Evolutionary conservation across 352 stramenopile genomes (phyloP).

Genomic region (Sclerospora graminicola): DNA sequence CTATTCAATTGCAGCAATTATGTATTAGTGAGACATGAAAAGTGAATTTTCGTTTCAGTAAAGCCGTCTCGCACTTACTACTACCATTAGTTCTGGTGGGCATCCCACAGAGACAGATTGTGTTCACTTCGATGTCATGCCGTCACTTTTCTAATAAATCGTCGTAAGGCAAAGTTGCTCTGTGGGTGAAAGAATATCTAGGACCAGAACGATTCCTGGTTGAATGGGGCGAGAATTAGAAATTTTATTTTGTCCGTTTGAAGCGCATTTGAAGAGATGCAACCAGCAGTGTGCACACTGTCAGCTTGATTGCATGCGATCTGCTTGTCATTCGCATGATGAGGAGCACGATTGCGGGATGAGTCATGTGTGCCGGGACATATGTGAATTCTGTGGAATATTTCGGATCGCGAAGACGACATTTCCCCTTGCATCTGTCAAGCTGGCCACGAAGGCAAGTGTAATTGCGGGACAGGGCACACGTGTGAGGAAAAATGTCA

Average conservation of each 20-base stretch:
- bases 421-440: constrained; percentile 18
- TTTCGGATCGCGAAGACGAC: constrained; percentile 1
- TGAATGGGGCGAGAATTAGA: constrained; percentile 22
- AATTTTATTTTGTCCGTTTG: constrained; percentile 14
- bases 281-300: constrained; percentile 22
- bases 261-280: constrained; percentile 22
- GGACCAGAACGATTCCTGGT: constrained; percentile 21
- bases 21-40: no score
- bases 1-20: no score
- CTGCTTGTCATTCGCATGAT: constrained; percentile 16
- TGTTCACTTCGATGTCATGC: constrained; percentile 21
- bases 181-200: constrained; percentile 24
- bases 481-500: constrained; percentile 23
- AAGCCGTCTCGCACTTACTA: no score
- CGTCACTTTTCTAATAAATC: constrained; percentile 30
- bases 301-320: constrained; percentile 30
- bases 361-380: constrained; percentile 22
- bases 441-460: constrained; percentile 28
- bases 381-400: constrained; percentile 30
- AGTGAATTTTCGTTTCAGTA: no score
- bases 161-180: constrained; percentile 21
- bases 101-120: constrained; percentile 12
- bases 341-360: constrained; percentile 32
- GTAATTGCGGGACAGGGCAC: constrained; percentile 29
- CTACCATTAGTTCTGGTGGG: no score